Conservation (phyloP, 352 stramenopile species). For the Thalassiosira hispida region DNA sequence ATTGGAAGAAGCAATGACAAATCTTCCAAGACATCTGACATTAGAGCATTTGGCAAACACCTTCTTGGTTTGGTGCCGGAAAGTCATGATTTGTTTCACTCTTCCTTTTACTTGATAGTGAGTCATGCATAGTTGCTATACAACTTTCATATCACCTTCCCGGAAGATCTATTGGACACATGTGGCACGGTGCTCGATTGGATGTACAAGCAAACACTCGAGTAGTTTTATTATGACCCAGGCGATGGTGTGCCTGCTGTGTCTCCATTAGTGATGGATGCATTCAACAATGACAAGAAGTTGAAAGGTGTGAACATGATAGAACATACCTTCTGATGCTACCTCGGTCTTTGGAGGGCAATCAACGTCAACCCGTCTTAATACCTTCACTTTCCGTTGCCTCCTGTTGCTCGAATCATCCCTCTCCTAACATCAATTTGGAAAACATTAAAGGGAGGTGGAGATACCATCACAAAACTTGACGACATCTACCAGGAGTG, state of each 20-base stretch:
- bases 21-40: too few relatives aligned
- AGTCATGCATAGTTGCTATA: neutral
- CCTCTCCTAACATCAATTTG: constrained; percentile 7
- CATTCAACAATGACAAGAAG: constrained; percentile 8
- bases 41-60: too few relatives aligned
- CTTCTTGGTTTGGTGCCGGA: too few relatives aligned
- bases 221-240: neutral
- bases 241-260: neutral
- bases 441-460: constrained; percentile 14
- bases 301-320: constrained; percentile 12
- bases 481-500: constrained; percentile 4
- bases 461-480: constrained; percentile 21
- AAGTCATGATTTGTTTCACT: too few relatives aligned
- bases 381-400: neutral
- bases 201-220: neutral
- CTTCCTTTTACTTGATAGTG: too few relatives aligned
- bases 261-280: neutral
- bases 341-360: neutral
- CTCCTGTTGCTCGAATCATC: constrained; percentile 8
- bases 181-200: neutral
- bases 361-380: neutral
- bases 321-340: neutral
- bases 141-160: neutral
- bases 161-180: neutral
- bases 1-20: neutral